phyloP scores from a whole-genome alignment of 2,329 filamentous ascomycete genomes.

The Talaromyces sp. region DNA sequence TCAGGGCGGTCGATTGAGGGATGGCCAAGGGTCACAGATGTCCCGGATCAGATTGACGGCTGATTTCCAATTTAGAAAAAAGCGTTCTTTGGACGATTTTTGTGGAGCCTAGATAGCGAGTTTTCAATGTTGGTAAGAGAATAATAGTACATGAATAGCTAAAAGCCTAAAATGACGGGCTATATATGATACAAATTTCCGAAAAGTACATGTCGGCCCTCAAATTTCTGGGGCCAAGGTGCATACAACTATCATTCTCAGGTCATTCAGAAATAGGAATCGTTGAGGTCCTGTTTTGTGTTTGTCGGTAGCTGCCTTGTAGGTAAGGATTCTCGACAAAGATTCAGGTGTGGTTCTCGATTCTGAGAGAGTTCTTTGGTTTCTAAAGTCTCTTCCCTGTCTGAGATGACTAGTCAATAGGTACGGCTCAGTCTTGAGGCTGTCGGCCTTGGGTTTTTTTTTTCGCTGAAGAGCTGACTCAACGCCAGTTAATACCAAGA shows the following conservation, averaged over 20 bases:
- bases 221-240: neutral
- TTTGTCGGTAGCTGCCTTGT: neutral
- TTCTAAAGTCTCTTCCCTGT: neutral
- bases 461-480: neutral
- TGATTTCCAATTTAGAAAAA: neutral
- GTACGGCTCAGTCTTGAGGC: neutral
- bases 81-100: neutral
- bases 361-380: neutral
- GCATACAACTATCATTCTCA: neutral
- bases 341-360: neutral
- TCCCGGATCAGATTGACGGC: constrained; percentile 14
- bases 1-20: constrained; percentile 17
- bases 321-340: neutral
- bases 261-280: neutral
- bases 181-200: neutral
- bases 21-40: constrained; percentile 19
- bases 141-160: neutral
- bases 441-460: neutral
- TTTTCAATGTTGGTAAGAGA: neutral
- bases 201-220: neutral
- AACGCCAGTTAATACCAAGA: constrained; percentile 47
- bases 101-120: neutral
- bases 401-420: neutral
- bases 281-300: neutral
- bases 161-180: neutral